Evolutionary conservation across 2,329 filamentous ascomycete species (phyloP).

Genomic region (Fusarium hostae): DNA sequence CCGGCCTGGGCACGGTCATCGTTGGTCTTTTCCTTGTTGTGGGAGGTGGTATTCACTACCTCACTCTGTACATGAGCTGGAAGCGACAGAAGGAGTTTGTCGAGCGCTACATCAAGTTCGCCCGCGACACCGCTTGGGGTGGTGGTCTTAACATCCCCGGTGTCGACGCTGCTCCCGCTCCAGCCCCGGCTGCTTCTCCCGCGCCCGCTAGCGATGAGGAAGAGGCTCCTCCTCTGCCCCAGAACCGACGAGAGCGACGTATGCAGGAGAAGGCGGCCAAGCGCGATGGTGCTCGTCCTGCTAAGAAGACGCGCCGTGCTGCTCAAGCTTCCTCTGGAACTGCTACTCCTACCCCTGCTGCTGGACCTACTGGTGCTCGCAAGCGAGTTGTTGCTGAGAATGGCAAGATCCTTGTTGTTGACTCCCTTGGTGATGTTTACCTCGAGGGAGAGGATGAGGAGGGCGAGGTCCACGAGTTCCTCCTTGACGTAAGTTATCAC

Average conservation of each 20-base stretch:
- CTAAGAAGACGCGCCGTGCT: constrained; percentile 58
- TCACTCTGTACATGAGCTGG: constrained; percentile 85
- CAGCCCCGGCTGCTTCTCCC: constrained; percentile 57
- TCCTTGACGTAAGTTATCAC: constrained; percentile 79
- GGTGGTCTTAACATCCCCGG: constrained; percentile 80
- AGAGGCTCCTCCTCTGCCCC: constrained; percentile 61
- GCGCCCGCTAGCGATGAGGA: constrained; percentile 60
- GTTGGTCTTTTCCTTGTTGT: constrained; percentile 82
- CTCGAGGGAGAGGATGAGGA: constrained; percentile 93
- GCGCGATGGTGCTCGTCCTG: constrained; percentile 70
- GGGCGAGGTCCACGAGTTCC: constrained; percentile 81
- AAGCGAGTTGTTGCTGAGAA: constrained; percentile 94
- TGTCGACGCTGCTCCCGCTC: constrained; percentile 60
- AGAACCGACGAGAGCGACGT: constrained; percentile 88
- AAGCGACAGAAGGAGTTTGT: constrained; percentile 92
- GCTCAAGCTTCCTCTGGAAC: constrained; percentile 50
- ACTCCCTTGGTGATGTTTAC: constrained; percentile 91
- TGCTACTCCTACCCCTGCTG: constrained; percentile 62
- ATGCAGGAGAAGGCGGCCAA: constrained; percentile 87
- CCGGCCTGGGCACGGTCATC: constrained; percentile 87
- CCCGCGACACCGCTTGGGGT: constrained; percentile 89
- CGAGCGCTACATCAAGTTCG: constrained; percentile 89
- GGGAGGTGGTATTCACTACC: constrained; percentile 88
- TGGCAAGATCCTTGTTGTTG: constrained; percentile 92
- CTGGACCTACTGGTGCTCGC: constrained; percentile 74